These are phyloP conservation scores for Paulownia fortunei DNA, from an alignment of 257 asterid genomes.

Conservation along the genomic window DNA sequence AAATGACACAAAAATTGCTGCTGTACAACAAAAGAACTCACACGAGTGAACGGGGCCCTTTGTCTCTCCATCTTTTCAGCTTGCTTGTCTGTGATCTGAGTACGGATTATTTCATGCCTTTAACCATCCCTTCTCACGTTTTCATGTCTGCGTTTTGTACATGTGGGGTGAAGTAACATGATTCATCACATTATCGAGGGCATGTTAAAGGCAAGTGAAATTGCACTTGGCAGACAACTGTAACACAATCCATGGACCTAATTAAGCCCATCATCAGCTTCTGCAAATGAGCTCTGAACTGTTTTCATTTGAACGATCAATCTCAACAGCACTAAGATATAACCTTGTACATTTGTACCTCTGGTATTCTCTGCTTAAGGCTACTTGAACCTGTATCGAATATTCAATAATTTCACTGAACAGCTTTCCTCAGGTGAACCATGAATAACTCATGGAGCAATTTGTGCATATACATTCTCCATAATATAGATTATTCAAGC, in stretches of 20 bases:
- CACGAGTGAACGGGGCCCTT: constrained; percentile 37
- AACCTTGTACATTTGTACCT: no score
- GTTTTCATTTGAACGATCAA: no score
- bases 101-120: constrained; percentile 25
- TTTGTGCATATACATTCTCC: no score
- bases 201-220: background rate
- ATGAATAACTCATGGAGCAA: no score
- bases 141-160: constrained; percentile 8
- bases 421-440: no score
- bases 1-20: constrained; percentile 28
- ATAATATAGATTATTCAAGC: no score
- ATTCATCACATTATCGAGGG: background rate
- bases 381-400: no score
- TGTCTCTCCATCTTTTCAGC: constrained; percentile 14
- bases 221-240: background rate
- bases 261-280: no score
- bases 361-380: no score
- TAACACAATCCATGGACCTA: background rate
- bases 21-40: constrained; percentile 12
- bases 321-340: background rate
- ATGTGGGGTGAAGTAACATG: constrained; percentile 21
- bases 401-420: no score
- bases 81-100: constrained; percentile 13
- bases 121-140: constrained; percentile 12
- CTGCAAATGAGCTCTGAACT: no score